These are phyloP conservation scores for Krasilnikovozyma curviuscula DNA, from an alignment of 768 basidiomycete species.

Conservation along the genomic window DNA sequence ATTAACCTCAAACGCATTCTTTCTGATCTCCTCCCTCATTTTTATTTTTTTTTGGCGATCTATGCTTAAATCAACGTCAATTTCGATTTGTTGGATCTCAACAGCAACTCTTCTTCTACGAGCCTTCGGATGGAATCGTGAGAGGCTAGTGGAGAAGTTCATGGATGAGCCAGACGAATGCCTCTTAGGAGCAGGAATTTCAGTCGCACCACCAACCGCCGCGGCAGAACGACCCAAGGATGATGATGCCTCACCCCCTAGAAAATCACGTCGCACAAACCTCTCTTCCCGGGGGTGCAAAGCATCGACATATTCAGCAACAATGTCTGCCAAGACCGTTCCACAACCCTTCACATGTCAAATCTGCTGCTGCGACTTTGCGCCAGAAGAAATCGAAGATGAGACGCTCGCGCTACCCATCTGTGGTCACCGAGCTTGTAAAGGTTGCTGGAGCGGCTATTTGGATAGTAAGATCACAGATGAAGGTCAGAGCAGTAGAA, in stretches of 20 bases:
- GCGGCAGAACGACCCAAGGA: too few relatives aligned
- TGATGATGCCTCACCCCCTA: constrained; percentile 6
- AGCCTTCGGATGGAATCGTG: constrained; percentile 80
- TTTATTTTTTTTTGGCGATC: not conserved
- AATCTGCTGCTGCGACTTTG: constrained; percentile 48
- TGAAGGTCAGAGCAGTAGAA: constrained; percentile 38
- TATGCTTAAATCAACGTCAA: too few relatives aligned
- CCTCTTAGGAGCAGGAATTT: constrained; percentile 57
- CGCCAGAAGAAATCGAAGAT: constrained; percentile 39
- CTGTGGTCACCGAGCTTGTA: constrained; percentile 70
- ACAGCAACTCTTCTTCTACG: constrained; percentile 60
- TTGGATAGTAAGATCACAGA: constrained; percentile 56
- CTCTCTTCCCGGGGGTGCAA: constrained; percentile 15
- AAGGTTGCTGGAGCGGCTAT: constrained; percentile 64
- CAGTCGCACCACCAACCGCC: too few relatives aligned
- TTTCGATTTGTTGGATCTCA: constrained; percentile 34
- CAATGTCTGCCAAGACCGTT: too few relatives aligned
- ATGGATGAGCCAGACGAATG: constrained; percentile 72
- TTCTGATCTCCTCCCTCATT: not conserved
- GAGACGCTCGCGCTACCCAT: constrained; percentile 48
- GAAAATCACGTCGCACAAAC: constrained; percentile 14
- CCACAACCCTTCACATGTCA: constrained; percentile 58
- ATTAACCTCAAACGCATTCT: too few relatives aligned
- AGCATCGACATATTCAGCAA: too few relatives aligned
- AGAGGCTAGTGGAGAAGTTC: constrained; percentile 53